Conservation (phyloP, 768 basidiomycete species). For the Porphyrellus cyaneotinctus region DNA sequence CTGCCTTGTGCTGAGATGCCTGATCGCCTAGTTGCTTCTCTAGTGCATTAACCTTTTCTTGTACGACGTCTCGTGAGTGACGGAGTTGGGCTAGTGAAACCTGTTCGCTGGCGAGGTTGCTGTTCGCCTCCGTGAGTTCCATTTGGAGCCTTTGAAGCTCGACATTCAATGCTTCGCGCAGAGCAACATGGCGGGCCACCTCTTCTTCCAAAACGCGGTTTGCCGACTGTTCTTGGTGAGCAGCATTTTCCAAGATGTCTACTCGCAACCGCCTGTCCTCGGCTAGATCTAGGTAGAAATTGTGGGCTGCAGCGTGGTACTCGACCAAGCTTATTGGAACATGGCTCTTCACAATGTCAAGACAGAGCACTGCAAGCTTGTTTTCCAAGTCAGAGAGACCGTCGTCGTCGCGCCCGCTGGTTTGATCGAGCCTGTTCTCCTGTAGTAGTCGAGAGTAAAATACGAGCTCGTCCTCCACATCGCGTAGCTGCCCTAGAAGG, state of each 20-base stretch:
- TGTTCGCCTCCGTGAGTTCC: conserved; percentile 31
- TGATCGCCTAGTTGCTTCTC: conserved; percentile 32
- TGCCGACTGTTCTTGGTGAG: conserved; percentile 14
- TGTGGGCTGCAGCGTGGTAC: conserved; percentile 23
- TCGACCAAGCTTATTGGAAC: conserved; percentile 9
- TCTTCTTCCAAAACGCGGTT: conserved; percentile 29
- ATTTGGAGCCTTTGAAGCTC: conserved; percentile 39
- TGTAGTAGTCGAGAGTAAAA: conserved; percentile 13
- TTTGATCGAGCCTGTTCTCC: conserved; percentile 4
- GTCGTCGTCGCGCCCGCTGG: neutral
- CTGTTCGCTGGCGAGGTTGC: conserved; percentile 21
- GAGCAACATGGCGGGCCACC: conserved; percentile 38
- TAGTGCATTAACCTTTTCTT: conserved; percentile 23
- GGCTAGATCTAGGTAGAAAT: conserved; percentile 37
- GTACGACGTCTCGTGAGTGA: conserved; percentile 22
- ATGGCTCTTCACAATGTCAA: conserved; percentile 17
- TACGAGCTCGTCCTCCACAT: conserved; percentile 14
- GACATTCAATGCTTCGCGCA: conserved; percentile 40
- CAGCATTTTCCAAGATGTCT: conserved; percentile 5
- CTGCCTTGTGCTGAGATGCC: conserved; percentile 31
- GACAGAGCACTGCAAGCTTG: conserved; percentile 12
- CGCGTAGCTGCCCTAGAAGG: conserved; percentile 29
- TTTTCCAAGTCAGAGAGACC: conserved; percentile 14
- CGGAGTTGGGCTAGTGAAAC: conserved; percentile 14
- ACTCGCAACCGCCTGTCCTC: conserved; percentile 31